These are phyloP conservation scores for Fomitiporia mediterranea DNA, from an alignment of 1,284 basidiomycete species.

Conservation along the genomic window DNA sequence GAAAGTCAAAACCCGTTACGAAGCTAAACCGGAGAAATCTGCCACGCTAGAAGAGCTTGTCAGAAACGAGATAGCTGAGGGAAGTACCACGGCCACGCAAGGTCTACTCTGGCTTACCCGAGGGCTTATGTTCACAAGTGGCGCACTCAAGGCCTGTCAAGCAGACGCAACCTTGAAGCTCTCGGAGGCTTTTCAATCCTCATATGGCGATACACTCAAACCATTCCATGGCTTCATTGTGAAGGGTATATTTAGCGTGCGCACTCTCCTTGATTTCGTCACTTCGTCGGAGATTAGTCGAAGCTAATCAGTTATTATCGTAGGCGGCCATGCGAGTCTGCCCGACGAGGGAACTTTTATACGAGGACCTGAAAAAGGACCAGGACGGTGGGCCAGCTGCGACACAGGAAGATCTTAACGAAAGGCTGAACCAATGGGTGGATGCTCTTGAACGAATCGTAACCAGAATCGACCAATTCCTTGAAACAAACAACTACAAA, in stretches of 20 bases:
- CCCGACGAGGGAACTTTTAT: slow-evolving; percentile 55
- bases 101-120: slow-evolving; percentile 90
- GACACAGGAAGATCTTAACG: slow-evolving; percentile 13
- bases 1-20: slow-evolving; percentile 87
- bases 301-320: background rate
- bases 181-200: slow-evolving; percentile 69
- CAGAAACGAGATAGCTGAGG: slow-evolving; percentile 80
- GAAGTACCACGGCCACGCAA: slow-evolving; percentile 85
- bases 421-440: slow-evolving; percentile 14
- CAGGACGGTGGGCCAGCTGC: slow-evolving; percentile 7
- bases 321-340: slow-evolving; percentile 62
- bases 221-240: slow-evolving; percentile 88
- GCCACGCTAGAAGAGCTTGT: slow-evolving; percentile 84
- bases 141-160: slow-evolving; percentile 74
- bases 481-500: slow-evolving; percentile 7
- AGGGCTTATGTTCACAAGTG: slow-evolving; percentile 88
- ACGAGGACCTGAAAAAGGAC: slow-evolving; percentile 42
- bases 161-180: slow-evolving; percentile 71
- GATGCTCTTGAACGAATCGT: slow-evolving; percentile 11
- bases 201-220: slow-evolving; percentile 83
- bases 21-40: slow-evolving; percentile 59
- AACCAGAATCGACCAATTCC: slow-evolving; percentile 13
- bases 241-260: slow-evolving; percentile 77
- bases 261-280: slow-evolving; percentile 32
- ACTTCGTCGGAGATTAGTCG: background rate